Conservation (phyloP, 2,329 filamentous ascomycete genomes). For the Diaporthe sp. region DNA sequence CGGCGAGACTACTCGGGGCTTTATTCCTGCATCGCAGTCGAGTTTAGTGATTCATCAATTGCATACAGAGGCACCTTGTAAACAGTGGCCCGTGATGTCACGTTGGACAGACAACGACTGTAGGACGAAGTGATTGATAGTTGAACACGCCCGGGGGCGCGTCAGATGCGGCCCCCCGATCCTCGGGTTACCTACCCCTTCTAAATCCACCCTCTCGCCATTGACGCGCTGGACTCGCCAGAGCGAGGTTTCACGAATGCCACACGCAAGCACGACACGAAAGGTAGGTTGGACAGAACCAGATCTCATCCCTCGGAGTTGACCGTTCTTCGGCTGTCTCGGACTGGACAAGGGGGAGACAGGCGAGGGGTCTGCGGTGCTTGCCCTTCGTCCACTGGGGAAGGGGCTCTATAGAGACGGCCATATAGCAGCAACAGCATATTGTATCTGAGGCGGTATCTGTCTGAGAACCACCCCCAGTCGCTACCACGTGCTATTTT, state of each 20-base stretch:
- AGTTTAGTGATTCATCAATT: background rate
- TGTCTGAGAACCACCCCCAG: constrained; percentile 4
- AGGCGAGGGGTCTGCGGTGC: constrained; percentile 1
- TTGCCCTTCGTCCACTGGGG: background rate
- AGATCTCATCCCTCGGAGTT: constrained; percentile 5
- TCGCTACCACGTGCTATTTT: background rate
- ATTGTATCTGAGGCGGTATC: constrained; percentile 18
- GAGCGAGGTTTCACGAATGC: constrained; percentile 17
- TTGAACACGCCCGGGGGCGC: background rate
- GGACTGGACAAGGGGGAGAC: background rate
- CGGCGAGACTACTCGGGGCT: background rate
- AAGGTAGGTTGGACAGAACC: background rate
- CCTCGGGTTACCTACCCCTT: too few relatives aligned
- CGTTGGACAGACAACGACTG: constrained; percentile 24
- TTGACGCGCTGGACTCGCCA: background rate
- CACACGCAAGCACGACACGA: background rate
- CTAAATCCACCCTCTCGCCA: constrained; percentile 5
- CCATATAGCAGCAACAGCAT: constrained; percentile 12
- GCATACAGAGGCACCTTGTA: background rate
- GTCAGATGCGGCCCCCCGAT: background rate
- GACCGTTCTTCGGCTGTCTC: constrained; percentile 22
- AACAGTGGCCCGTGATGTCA: background rate
- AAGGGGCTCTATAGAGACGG: background rate
- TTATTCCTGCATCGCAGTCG: background rate
- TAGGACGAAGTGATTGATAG: background rate